A percentile compares a stretch with the other conserved stretches of the same genome.
Conservation (phyloP, 2,329 filamentous ascomycete genomes). For the Trichoderma sp. region DNA sequence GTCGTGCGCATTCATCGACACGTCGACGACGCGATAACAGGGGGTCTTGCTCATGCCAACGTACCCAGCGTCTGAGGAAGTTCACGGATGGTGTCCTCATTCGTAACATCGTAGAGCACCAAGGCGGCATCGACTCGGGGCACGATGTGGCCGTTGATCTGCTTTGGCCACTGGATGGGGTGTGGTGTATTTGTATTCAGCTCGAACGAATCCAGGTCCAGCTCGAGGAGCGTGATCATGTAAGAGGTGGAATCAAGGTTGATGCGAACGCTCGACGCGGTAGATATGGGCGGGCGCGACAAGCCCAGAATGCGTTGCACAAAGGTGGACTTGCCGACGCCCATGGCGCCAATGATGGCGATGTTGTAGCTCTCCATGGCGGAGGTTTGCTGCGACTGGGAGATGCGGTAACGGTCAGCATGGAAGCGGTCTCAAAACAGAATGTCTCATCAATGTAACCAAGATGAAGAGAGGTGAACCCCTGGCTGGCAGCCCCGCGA, state of each 20-base stretch:
- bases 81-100: conserved; percentile 71
- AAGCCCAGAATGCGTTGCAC: conserved; percentile 64
- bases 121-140: conserved; percentile 81
- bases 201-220: conserved; percentile 67
- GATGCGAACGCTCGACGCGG: conserved; percentile 59
- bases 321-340: conserved; percentile 69
- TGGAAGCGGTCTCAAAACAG: conserved; percentile 25
- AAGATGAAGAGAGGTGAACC: conserved; percentile 27
- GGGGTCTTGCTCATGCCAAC: conserved; percentile 12
- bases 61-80: conserved; percentile 76
- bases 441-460: conserved; percentile 26
- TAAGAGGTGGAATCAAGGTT: conserved; percentile 60
- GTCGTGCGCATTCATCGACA: not conserved
- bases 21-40: not conserved
- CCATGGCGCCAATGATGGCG: conserved; percentile 65
- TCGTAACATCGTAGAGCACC: conserved; percentile 84
- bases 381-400: conserved; percentile 36
- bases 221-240: conserved; percentile 63
- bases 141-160: conserved; percentile 68
- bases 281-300: conserved; percentile 53
- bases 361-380: conserved; percentile 65
- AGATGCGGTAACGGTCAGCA: conserved; percentile 32
- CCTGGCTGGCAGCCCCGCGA: conserved; percentile 31
- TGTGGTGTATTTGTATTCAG: conserved; percentile 56
- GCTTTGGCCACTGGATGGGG: conserved; percentile 66